Evolutionary conservation across 805 yeast genomes (phyloP).

Genomic region (Saccharomyces eubayanus): DNA sequence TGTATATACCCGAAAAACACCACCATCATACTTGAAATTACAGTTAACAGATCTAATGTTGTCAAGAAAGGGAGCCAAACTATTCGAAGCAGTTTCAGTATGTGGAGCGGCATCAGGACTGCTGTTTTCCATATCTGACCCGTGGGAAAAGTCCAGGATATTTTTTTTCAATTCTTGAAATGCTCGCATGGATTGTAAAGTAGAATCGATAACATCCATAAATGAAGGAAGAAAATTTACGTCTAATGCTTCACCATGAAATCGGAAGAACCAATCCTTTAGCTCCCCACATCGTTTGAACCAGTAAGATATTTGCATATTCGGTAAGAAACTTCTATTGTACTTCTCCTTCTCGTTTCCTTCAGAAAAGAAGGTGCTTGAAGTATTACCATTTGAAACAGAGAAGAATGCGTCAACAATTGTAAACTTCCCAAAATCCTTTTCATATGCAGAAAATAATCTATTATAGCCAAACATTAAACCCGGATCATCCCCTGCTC

Average conservation of each 20-base stretch:
- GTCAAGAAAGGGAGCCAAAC: conserved; percentile 18
- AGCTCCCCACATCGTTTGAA: conserved; percentile 18
- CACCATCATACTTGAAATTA: conserved; percentile 58
- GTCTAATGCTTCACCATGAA: conserved; percentile 64
- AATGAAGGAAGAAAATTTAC: conserved; percentile 54
- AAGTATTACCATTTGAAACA: conserved; percentile 53
- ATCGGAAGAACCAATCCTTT: conserved; percentile 43
- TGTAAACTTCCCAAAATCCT: conserved; percentile 56
- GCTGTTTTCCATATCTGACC: not conserved
- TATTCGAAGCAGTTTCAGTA: conserved; percentile 4
- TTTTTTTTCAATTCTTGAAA: conserved; percentile 32
- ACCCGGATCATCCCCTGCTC: conserved; percentile 47
- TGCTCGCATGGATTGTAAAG: conserved; percentile 39
- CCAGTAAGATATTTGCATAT: conserved; percentile 45
- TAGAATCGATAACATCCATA: conserved; percentile 44
- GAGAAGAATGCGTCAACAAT: conserved; percentile 63
- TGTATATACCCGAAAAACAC: conserved; percentile 40
- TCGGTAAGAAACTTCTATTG: conserved; percentile 62
- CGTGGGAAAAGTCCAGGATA: conserved; percentile 5
- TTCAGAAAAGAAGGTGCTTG: conserved; percentile 42
- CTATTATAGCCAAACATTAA: conserved; percentile 71
- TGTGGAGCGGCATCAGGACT: conserved; percentile 2
- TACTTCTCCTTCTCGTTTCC: conserved; percentile 40
- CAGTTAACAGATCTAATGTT: conserved; percentile 39
- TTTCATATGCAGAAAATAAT: conserved; percentile 57